Percentiles rank a stretch among this genome's conserved stretches.
Conservation (phyloP, 495 filamentous ascomycete genomes). For the Aspergillus homomorphus region DNA sequence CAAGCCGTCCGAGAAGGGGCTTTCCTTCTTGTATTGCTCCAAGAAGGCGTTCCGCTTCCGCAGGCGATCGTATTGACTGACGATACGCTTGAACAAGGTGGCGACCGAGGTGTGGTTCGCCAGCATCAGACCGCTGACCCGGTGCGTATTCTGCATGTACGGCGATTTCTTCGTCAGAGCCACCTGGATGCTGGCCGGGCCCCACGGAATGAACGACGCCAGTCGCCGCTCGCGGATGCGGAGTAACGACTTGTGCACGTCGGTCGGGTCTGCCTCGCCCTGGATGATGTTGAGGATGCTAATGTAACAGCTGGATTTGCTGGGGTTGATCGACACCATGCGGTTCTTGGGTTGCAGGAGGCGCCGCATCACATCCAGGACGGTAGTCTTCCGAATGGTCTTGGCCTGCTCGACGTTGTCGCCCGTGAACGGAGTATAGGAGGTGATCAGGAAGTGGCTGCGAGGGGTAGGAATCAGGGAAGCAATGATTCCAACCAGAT, state of each 20-base stretch:
- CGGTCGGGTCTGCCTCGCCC: conserved; percentile 94
- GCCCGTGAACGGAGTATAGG: conserved; percentile 95
- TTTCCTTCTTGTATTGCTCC: conserved; percentile 91
- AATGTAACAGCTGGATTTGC: conserved; percentile 97
- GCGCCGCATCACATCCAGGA: conserved; percentile 94
- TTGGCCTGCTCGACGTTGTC: conserved; percentile 95
- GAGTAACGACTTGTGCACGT: conserved; percentile 94
- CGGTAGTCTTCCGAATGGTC: conserved; percentile 95
- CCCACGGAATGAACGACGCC: conserved; percentile 98
- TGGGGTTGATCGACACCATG: conserved; percentile 95
- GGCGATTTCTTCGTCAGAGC: conserved; percentile 94
- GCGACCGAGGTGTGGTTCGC: conserved; percentile 98
- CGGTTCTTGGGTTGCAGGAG: conserved; percentile 96
- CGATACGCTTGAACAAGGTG: conserved; percentile 91
- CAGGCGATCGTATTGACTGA: conserved; percentile 85
- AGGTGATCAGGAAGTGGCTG: conserved; percentile 96
- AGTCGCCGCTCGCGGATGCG: conserved; percentile 92
- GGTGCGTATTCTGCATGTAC: conserved; percentile 80
- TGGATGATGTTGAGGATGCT: conserved; percentile 98
- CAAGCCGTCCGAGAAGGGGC: conserved; percentile 84
- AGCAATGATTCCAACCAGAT: conserved; percentile 93
- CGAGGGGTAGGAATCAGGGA: conserved; percentile 94
- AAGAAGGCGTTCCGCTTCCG: conserved; percentile 95
- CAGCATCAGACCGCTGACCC: conserved; percentile 94
- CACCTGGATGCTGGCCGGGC: conserved; percentile 96